phyloP scores from a whole-genome alignment of 2,329 filamentous ascomycete genomes.

The Diaporthe sp. region DNA sequence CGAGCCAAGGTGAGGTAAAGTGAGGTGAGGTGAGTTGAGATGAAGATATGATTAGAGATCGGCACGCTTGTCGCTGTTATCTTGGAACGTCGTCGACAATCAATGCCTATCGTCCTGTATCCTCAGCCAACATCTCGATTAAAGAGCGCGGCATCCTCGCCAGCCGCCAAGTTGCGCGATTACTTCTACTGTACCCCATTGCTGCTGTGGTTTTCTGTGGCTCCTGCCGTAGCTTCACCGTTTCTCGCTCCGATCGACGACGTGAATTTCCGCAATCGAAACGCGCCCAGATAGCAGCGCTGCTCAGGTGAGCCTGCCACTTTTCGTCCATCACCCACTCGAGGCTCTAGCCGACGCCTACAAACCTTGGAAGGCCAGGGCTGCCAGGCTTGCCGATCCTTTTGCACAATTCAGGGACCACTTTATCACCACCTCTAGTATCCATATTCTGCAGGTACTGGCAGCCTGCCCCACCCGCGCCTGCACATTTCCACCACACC shows the following conservation, averaged over 20 bases:
- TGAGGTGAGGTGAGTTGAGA: slow-evolving; percentile 2
- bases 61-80: slow-evolving; percentile 12
- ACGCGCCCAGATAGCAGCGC: slow-evolving; percentile 15
- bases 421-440: background rate
- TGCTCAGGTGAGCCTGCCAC: slow-evolving; percentile 23
- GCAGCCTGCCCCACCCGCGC: background rate
- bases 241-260: slow-evolving; percentile 13
- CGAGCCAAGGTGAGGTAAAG: background rate
- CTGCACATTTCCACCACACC: slow-evolving; percentile 1
- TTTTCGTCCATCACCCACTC: slow-evolving; percentile 18
- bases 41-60: slow-evolving; percentile 9
- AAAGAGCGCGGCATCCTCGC: slow-evolving; percentile 28
- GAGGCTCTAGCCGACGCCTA: slow-evolving; percentile 4
- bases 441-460: slow-evolving; percentile 23
- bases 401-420: slow-evolving; percentile 31
- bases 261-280: slow-evolving; percentile 22
- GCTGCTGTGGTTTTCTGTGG: background rate
- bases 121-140: background rate
- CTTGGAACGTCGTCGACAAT: background rate
- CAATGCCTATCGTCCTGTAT: slow-evolving; percentile 9
- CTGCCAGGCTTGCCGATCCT: background rate
- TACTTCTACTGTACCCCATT: background rate
- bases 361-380: background rate
- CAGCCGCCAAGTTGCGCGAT: slow-evolving; percentile 23
- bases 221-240: background rate